phyloP scores from a whole-genome alignment of 345 rosid species.

The Hypericum perforatum region DNA sequence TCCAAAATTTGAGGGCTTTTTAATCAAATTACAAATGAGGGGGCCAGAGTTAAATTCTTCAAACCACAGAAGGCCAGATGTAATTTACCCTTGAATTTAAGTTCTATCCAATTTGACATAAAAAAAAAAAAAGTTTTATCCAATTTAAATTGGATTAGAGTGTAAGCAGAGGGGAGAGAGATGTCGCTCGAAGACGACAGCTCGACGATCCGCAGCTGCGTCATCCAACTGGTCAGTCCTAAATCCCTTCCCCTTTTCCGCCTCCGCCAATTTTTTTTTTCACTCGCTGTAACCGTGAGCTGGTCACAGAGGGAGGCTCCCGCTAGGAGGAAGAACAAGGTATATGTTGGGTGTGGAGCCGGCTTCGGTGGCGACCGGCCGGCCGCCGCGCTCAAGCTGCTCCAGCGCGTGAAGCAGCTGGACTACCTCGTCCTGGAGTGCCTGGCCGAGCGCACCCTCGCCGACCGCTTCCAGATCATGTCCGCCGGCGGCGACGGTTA shows the following conservation, averaged over 20 bases:
- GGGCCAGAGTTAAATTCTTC: no score
- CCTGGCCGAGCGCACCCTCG: constrained; percentile 84
- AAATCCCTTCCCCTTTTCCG: not conserved
- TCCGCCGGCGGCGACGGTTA: constrained; percentile 57
- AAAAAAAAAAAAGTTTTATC: no score
- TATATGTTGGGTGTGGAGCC: constrained; percentile 87
- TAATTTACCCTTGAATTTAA: no score
- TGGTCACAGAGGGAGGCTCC: constrained; percentile 54
- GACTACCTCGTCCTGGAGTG: constrained; percentile 87
- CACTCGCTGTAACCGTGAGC: not conserved
- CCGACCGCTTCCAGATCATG: constrained; percentile 60
- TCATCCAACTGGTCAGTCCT: constrained; percentile 34
- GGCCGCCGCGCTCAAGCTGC: constrained; percentile 66
- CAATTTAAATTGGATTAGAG: no score
- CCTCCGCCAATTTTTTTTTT: not conserved
- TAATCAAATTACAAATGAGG: no score
- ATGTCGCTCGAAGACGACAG: no score
- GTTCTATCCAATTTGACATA: no score
- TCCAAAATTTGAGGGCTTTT: no score
- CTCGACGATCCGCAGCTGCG: constrained; percentile 21
- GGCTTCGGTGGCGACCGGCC: constrained; percentile 90
- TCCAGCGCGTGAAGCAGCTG: constrained; percentile 49
- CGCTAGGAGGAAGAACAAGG: constrained; percentile 47
- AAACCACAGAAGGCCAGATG: no score
- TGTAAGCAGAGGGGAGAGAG: no score